Evolutionary conservation across 1,284 basidiomycete genomes (phyloP).

Genomic region (Rhodotorula sp.): DNA sequence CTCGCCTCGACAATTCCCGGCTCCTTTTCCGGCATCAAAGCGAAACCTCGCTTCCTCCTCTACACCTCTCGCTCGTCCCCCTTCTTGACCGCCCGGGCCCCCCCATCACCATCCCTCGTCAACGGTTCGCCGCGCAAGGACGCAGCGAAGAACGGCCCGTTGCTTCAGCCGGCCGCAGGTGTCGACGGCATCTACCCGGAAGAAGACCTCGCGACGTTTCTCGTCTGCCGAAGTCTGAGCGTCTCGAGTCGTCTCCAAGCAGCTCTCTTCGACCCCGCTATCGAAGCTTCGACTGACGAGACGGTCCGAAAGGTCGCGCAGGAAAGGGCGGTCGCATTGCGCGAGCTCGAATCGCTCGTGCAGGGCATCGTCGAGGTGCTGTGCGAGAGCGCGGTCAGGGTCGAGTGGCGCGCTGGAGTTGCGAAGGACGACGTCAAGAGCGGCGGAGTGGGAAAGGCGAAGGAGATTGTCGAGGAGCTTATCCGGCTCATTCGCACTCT

Average conservation of each 20-base stretch:
- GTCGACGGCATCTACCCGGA: conserved; percentile 13
- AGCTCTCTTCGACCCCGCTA: not conserved
- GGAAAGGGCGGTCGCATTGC: conserved; percentile 1
- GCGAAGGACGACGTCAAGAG: conserved; percentile 3
- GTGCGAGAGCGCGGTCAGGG: conserved; percentile 23
- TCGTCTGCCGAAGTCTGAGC: conserved; percentile 25
- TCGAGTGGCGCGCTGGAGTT: conserved; percentile 14
- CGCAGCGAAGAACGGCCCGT: not conserved
- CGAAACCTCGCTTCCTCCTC: conserved; percentile 34
- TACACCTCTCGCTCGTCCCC: conserved; percentile 14
- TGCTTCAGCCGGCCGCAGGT: not conserved
- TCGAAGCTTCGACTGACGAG: not conserved
- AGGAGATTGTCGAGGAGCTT: conserved; percentile 30
- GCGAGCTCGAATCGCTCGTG: conserved; percentile 18
- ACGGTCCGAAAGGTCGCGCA: not conserved
- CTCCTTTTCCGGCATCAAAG: conserved; percentile 24
- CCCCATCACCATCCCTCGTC: conserved; percentile 5
- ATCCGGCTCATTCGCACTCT: conserved; percentile 14
- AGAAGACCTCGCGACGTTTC: conserved; percentile 36
- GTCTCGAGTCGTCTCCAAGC: conserved; percentile 21
- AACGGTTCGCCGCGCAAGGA: conserved; percentile 12
- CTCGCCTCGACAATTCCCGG: conserved; percentile 20
- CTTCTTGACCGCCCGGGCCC: not conserved
- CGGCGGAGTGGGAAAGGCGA: conserved; percentile 32
- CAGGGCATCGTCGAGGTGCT: conserved; percentile 18